Evolutionary conservation across 129 eudicot species (phyloP), one percentile per base, ranked within the genome.

Genomic region (Chrysanthemum seticuspe): DNA sequence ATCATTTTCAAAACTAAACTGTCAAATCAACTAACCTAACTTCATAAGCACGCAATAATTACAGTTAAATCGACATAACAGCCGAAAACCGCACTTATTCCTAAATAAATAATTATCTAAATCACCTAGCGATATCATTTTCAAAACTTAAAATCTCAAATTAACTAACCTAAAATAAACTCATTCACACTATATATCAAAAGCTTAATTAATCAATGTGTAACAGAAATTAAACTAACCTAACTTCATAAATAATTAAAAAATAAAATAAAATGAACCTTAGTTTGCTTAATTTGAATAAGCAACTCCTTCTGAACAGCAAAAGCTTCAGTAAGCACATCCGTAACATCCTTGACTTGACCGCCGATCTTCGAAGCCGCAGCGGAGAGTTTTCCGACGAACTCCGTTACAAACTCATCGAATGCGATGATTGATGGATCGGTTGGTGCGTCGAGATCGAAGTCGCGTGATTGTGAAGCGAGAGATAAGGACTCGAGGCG

Each of bases 311-410:
- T 85, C 65, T 90, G 85, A 79, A 81, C 96, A 76, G 78, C 10
- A 56, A 94, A 90, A 0, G 98, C 97, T 68, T 87, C 79, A 19
- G 52, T 74, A 16, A 94, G 73, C 61, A 83, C 74, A 82, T 75
- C 85, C 13, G 96, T 78, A 18, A 81, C 80, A 13, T 94, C 96
- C 74, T 77, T 49, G 62, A 94, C 96, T 70, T 94, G 91, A 68
- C 90, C 98, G 2, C 98, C 98, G 10, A 94, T 90, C 91, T 94
- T 94, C 81, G 73, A 87, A 5, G 86, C 96, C 25, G 96, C 91
- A 74, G 60, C 75, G 10, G 79, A 52, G 75, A 93, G 80, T 86
- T 81, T 82, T 65, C 80, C 86, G 6, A 93, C 82, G 60, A 13
- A 73, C 60, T 84, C 75, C 75, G 86, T 76, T n/a, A 85, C 74